These are phyloP conservation scores for Fraxinus xanthoxyloides DNA, from an alignment of 305 asterid species.

Conservation along the genomic window DNA sequence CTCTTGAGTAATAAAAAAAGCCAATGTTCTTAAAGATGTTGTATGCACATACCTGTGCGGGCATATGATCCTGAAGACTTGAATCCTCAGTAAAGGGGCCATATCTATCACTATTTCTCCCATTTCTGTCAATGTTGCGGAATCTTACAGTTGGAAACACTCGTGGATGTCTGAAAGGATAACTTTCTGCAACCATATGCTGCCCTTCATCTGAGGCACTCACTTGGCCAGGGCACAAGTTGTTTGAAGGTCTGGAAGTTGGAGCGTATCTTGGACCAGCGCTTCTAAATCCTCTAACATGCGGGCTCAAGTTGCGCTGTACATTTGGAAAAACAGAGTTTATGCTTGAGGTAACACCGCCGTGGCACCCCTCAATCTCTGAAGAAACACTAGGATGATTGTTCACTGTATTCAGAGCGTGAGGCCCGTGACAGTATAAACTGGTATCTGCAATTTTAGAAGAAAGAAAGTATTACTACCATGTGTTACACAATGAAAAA, in stretches of 20 bases:
- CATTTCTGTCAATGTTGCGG: slow-evolving; percentile 46
- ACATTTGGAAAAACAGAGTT: slow-evolving; percentile 39
- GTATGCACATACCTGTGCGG: slow-evolving; percentile 53
- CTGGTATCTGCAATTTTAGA: slow-evolving; percentile 46
- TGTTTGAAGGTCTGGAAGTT: slow-evolving; percentile 54
- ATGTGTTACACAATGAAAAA: slow-evolving; percentile 9
- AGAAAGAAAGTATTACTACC: slow-evolving; percentile 7
- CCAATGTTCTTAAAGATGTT: slow-evolving; percentile 1
- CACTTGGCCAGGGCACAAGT: slow-evolving; percentile 41
- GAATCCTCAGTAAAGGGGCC: slow-evolving; percentile 43
- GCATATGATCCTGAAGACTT: slow-evolving; percentile 43
- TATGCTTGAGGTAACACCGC: slow-evolving; percentile 42
- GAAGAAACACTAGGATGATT: slow-evolving; percentile 43
- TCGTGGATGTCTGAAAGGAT: slow-evolving; percentile 47
- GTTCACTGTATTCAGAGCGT: slow-evolving; percentile 33
- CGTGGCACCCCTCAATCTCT: slow-evolving; percentile 43
- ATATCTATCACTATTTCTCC: slow-evolving; percentile 50
- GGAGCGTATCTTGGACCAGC: slow-evolving; percentile 50
- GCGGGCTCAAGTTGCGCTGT: slow-evolving; percentile 34
- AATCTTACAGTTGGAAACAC: slow-evolving; percentile 38
- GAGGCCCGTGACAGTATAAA: slow-evolving; percentile 45
- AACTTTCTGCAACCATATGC: slow-evolving; percentile 43
- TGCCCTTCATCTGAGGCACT: slow-evolving; percentile 51
- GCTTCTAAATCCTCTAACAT: slow-evolving; percentile 55
- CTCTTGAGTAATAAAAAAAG: not conserved